Conservation (phyloP, 2,329 filamentous ascomycete species). For the Xylaria sp. region DNA sequence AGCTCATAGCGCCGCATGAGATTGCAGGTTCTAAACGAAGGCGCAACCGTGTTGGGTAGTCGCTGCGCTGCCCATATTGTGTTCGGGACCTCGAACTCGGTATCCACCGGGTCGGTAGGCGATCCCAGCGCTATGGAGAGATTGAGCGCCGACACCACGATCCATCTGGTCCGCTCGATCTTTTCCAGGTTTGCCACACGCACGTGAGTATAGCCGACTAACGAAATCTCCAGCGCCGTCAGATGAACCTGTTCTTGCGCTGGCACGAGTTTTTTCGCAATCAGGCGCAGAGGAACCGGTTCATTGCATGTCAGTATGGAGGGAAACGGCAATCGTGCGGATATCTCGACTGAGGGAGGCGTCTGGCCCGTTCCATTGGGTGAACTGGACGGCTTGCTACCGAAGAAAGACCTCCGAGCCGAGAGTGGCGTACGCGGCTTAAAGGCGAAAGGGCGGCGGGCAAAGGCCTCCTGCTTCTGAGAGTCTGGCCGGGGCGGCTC, state of each 20-base stretch:
- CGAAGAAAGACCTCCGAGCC: slow-evolving; percentile 68
- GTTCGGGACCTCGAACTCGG: slow-evolving; percentile 75
- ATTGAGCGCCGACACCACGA: slow-evolving; percentile 76
- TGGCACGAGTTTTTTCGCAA: slow-evolving; percentile 79
- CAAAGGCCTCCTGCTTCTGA: slow-evolving; percentile 82
- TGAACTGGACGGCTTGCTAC: slow-evolving; percentile 40
- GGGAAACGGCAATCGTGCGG: slow-evolving; percentile 84
- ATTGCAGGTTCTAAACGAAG: slow-evolving; percentile 90
- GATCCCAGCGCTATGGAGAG: slow-evolving; percentile 76
- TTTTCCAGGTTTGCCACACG: slow-evolving; percentile 79
- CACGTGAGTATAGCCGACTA: slow-evolving; percentile 83
- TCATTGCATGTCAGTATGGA: slow-evolving; percentile 90
- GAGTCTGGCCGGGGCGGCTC: slow-evolving; percentile 80
- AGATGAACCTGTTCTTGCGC: slow-evolving; percentile 77
- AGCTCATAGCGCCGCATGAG: slow-evolving; percentile 83
- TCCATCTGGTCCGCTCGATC: slow-evolving; percentile 77
- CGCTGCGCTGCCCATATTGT: slow-evolving; percentile 76
- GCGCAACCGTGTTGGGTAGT: slow-evolving; percentile 86
- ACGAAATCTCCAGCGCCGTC: slow-evolving; percentile 80
- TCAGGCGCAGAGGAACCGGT: slow-evolving; percentile 80
- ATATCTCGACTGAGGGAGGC: slow-evolving; percentile 78
- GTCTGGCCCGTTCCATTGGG: slow-evolving; percentile 49
- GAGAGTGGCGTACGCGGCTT: slow-evolving; percentile 52
- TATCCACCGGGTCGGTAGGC: slow-evolving; percentile 66
- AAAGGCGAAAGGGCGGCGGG: slow-evolving; percentile 74